Conservation (phyloP, 495 filamentous ascomycete genomes). For the Aspergillus carlsbadensis region DNA sequence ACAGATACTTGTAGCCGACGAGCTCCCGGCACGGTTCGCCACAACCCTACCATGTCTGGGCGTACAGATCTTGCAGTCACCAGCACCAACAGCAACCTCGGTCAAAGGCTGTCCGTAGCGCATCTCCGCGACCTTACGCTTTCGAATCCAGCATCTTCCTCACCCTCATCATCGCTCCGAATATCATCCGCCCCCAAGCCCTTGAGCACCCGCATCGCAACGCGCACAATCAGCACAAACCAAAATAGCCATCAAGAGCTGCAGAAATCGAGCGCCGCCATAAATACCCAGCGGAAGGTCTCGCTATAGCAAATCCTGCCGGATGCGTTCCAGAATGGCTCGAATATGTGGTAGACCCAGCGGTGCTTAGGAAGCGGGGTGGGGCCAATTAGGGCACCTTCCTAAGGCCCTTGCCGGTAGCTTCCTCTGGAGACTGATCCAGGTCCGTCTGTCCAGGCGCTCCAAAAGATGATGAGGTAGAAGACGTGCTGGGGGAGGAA, state of each 20-base stretch:
- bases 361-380: conserved; percentile 47
- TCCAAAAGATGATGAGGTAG: conserved; percentile 75
- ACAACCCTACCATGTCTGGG: neutral
- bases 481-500: conserved; percentile 77
- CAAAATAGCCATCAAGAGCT: conserved; percentile 71
- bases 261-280: conserved; percentile 70
- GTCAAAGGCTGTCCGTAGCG: no score
- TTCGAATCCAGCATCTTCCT: conserved; percentile 48
- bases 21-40: neutral
- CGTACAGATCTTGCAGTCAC: neutral
- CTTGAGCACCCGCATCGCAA: conserved; percentile 65
- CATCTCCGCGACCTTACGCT: no score
- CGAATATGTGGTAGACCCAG: conserved; percentile 52
- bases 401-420: conserved; percentile 63
- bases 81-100: neutral
- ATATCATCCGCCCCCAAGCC: conserved; percentile 72
- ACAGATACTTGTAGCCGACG: neutral
- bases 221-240: conserved; percentile 73
- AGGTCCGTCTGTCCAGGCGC: conserved; percentile 68
- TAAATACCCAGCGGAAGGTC: conserved; percentile 61
- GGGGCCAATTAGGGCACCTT: no score
- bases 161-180: conserved; percentile 56
- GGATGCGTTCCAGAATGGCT: conserved; percentile 60
- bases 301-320: conserved; percentile 66
- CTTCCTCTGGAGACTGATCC: conserved; percentile 63